A percentile compares a stretch with the other conserved stretches of the same genome.
These are phyloP conservation scores for Pseudonitzschia delicatissima DNA, from an alignment of 108 stramenopile genomes.

Conservation along the genomic window DNA sequence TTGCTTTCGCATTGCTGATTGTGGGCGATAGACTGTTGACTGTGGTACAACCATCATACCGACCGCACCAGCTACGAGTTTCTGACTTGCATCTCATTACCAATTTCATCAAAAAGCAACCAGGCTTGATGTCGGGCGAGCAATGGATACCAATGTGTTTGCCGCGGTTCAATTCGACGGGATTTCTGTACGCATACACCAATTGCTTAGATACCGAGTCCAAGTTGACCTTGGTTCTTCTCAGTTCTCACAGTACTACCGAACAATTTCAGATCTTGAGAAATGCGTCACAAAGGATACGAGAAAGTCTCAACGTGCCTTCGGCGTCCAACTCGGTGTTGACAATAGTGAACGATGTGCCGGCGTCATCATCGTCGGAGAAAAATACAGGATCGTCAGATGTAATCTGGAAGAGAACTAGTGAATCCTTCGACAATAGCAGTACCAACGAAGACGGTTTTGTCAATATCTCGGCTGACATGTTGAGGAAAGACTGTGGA, in stretches of 20 bases:
- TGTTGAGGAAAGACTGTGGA: neutral
- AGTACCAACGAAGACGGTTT: slow-evolving; percentile 41
- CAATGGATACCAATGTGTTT: slow-evolving; percentile 80
- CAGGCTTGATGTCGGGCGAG: slow-evolving; percentile 55
- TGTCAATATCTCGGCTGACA: slow-evolving; percentile 13
- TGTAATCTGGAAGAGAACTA: slow-evolving; percentile 37
- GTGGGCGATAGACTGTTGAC: slow-evolving; percentile 54
- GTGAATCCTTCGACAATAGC: slow-evolving; percentile 24
- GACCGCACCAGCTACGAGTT: slow-evolving; percentile 56
- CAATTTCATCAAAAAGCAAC: slow-evolving; percentile 57
- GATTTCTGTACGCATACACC: slow-evolving; percentile 74
- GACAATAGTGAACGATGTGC: slow-evolving; percentile 15
- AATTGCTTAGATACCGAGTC: slow-evolving; percentile 54
- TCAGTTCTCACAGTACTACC: slow-evolving; percentile 56
- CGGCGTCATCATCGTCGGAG: slow-evolving; percentile 11
- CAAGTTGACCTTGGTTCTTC: slow-evolving; percentile 48
- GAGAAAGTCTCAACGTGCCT: slow-evolving; percentile 42
- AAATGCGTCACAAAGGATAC: slow-evolving; percentile 33
- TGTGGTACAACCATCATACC: slow-evolving; percentile 59
- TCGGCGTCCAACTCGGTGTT: slow-evolving; percentile 31
- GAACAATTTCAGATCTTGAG: slow-evolving; percentile 73
- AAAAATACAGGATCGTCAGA: slow-evolving; percentile 3
- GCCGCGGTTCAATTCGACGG: slow-evolving; percentile 72
- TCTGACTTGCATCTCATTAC: slow-evolving; percentile 71
- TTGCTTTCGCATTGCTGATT: slow-evolving; percentile 60